Evolutionary conservation across 805 yeast genomes (phyloP).

Genomic region (Candida gorgasii): DNA sequence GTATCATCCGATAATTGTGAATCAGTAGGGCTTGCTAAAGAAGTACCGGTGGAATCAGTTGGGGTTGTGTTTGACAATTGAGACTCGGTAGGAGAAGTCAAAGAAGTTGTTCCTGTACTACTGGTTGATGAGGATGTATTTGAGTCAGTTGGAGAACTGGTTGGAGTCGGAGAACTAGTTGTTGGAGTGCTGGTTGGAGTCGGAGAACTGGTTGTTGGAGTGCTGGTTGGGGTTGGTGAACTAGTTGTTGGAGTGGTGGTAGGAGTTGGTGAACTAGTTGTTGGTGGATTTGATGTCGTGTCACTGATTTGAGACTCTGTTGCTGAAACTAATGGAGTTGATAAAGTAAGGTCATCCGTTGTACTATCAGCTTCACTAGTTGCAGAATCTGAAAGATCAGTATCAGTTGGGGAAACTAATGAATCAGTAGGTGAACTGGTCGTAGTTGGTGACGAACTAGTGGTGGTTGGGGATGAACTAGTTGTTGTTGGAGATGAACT

Average conservation of each 20-base stretch:
- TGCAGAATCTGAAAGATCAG: not conserved
- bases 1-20: constrained; percentile 5
- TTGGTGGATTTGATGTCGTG: not conserved
- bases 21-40: constrained; percentile 3
- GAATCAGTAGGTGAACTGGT: constrained; percentile 1
- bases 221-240: not conserved
- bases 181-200: constrained; percentile 1
- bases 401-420: constrained; percentile 4
- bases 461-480: not conserved
- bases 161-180: not conserved
- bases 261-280: not conserved
- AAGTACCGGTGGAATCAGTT: not conserved
- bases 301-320: not conserved
- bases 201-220: constrained; percentile 3
- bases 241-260: constrained; percentile 1
- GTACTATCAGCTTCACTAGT: constrained; percentile 3
- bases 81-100: not conserved
- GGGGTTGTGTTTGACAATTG: not conserved
- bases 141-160: constrained; percentile 5
- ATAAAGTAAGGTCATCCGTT: not conserved
- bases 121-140: not conserved
- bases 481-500: too few relatives aligned
- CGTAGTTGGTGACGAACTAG: not conserved
- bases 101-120: not conserved
- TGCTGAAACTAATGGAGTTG: constrained; percentile 2